phyloP scores from a whole-genome alignment of 805 yeast species.

The Nakazawaea peltata region DNA sequence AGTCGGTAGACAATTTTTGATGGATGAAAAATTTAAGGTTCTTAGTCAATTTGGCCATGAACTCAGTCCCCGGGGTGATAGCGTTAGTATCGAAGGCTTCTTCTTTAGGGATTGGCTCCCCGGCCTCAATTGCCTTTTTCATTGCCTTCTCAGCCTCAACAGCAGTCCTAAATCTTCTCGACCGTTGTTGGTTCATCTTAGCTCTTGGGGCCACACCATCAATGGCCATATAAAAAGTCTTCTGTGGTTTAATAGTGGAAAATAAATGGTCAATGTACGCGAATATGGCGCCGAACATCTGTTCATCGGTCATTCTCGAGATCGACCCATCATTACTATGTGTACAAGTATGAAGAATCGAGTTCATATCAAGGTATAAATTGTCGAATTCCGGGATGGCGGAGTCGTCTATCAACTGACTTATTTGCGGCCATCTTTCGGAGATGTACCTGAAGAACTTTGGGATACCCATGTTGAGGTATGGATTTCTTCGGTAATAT shows the following conservation, averaged over 20 bases:
- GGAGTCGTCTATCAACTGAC: constrained; percentile 73
- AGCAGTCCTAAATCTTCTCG: constrained; percentile 92
- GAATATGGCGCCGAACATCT: constrained; percentile 87
- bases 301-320: constrained; percentile 72
- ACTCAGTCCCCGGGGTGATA: constrained; percentile 95
- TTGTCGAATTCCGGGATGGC: constrained; percentile 93
- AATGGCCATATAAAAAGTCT: constrained; percentile 90
- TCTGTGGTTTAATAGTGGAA: constrained; percentile 76
- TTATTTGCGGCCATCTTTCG: constrained; percentile 97
- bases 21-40: constrained; percentile 83
- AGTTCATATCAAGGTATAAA: constrained; percentile 93
- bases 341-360: constrained; percentile 90
- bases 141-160: constrained; percentile 80
- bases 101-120: constrained; percentile 70
- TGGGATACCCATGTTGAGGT: constrained; percentile 77
- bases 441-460: constrained; percentile 95
- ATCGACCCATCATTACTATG: constrained; percentile 66
- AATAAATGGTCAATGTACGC: constrained; percentile 92
- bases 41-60: constrained; percentile 81
- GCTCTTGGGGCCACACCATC: constrained; percentile 99
- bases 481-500: too few relatives aligned
- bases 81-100: constrained; percentile 87
- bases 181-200: constrained; percentile 95
- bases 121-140: constrained; percentile 64
- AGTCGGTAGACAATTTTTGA: constrained; percentile 78